A percentile compares a stretch with the other conserved stretches of the same genome.
phyloP scores from a whole-genome alignment of 495 filamentous ascomycete genomes.

The Neurospora hispaniola region DNA sequence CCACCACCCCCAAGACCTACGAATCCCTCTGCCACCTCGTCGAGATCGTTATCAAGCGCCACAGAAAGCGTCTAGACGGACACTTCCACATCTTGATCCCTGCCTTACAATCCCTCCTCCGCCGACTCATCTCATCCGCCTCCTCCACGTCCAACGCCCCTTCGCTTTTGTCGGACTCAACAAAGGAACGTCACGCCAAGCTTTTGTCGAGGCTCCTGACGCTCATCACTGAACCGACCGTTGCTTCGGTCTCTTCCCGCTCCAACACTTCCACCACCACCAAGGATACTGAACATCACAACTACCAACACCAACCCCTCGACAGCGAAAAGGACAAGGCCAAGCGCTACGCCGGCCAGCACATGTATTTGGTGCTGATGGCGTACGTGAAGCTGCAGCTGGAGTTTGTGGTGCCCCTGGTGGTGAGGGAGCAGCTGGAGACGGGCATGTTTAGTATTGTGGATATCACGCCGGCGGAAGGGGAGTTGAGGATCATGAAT shows the following conservation, averaged over 20 bases:
- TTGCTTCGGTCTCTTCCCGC: constrained; percentile 51
- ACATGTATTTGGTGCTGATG: constrained; percentile 62
- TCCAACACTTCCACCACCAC: constrained; percentile 2
- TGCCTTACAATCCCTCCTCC: constrained; percentile 52
- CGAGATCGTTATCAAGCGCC: constrained; percentile 45
- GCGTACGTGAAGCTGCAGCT: constrained; percentile 62
- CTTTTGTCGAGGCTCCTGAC: constrained; percentile 62
- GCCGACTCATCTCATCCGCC: constrained; percentile 49
- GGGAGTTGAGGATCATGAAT: constrained; percentile 54
- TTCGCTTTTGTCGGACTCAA: not conserved
- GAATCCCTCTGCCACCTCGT: constrained; percentile 51
- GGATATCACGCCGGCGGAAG: constrained; percentile 50
- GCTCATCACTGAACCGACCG: constrained; percentile 67
- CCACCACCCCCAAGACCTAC: constrained; percentile 27
- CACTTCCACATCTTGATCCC: constrained; percentile 59
- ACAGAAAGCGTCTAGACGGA: constrained; percentile 35
- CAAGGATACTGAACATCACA: not conserved
- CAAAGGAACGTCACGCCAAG: constrained; percentile 41
- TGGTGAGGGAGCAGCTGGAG: constrained; percentile 57
- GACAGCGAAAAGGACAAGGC: constrained; percentile 69
- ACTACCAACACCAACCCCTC: constrained; percentile 25
- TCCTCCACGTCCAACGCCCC: constrained; percentile 9
- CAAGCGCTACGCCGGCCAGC: constrained; percentile 61
- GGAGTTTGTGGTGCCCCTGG: constrained; percentile 29
- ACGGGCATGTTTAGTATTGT: constrained; percentile 63